Evolutionary conservation across 495 filamentous ascomycete genomes (phyloP).

Genomic region (Penicillium soppii): DNA sequence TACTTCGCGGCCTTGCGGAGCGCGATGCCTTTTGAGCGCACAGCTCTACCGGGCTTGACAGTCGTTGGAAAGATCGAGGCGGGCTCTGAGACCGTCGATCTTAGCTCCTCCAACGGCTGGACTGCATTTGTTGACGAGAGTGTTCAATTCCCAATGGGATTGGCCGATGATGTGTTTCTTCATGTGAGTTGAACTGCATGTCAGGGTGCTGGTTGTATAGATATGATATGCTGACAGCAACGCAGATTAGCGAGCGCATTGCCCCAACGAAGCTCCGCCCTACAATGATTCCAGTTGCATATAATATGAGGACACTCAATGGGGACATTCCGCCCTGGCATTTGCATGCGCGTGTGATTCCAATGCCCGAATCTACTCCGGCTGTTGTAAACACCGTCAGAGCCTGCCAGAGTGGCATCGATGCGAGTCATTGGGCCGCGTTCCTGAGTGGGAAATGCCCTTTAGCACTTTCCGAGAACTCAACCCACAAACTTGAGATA

Average conservation of each 20-base stretch:
- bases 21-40: slow-evolving; percentile 38
- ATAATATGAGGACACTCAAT: slow-evolving; percentile 33
- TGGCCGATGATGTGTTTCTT: slow-evolving; percentile 39
- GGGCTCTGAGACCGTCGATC: slow-evolving; percentile 13
- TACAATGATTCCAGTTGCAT: slow-evolving; percentile 14
- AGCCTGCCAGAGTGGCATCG: slow-evolving; percentile 19
- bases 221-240: background rate
- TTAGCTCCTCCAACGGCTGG: slow-evolving; percentile 24
- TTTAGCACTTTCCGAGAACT: slow-evolving; percentile 18
- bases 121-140: slow-evolving; percentile 24
- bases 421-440: slow-evolving; percentile 17
- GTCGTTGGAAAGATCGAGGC: slow-evolving; percentile 25
- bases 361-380: slow-evolving; percentile 29
- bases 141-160: slow-evolving; percentile 32
- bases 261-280: slow-evolving; percentile 4
- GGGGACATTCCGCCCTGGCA: slow-evolving; percentile 38
- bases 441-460: slow-evolving; percentile 8
- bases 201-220: background rate
- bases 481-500: slow-evolving; percentile 31
- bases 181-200: slow-evolving; percentile 26
- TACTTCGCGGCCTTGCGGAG: slow-evolving; percentile 30
- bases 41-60: slow-evolving; percentile 33
- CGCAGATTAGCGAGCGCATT: slow-evolving; percentile 38
- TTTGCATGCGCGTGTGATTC: slow-evolving; percentile 30
- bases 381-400: slow-evolving; percentile 18